Percentiles rank a stretch among this genome's conserved stretches.
phyloP scores from a whole-genome alignment of 2,329 filamentous ascomycete genomes.

The Cordyceps militaris region DNA sequence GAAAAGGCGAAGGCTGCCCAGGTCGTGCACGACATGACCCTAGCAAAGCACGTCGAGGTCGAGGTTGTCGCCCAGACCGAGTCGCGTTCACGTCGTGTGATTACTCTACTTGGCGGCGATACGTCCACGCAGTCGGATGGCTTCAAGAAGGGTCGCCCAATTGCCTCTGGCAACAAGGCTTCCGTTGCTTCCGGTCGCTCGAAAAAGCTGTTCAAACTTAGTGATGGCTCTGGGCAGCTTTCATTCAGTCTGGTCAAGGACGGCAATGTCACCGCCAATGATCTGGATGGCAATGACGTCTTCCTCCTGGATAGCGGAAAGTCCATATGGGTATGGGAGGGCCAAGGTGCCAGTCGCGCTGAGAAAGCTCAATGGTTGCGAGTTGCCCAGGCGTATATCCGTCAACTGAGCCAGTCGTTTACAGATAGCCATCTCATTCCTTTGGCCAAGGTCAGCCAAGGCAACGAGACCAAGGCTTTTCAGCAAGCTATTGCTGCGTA shows the following conservation, averaged over 20 bases:
- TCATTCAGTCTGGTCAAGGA: conserved; percentile 53
- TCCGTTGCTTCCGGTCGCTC: conserved; percentile 18
- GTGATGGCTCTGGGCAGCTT: conserved; percentile 51
- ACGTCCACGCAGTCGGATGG: conserved; percentile 30
- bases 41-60: conserved; percentile 57
- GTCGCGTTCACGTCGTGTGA: conserved; percentile 44
- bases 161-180: conserved; percentile 23
- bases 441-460: conserved; percentile 51
- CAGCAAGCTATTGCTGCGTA: conserved; percentile 35
- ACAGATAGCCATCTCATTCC: conserved; percentile 38
- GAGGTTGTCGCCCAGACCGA: conserved; percentile 59
- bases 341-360: conserved; percentile 45
- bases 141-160: conserved; percentile 37
- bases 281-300: conserved; percentile 53
- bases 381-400: conserved; percentile 50
- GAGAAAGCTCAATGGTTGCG: conserved; percentile 57
- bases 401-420: conserved; percentile 28
- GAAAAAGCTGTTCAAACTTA: conserved; percentile 53
- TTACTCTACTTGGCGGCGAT: conserved; percentile 48
- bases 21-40: conserved; percentile 57
- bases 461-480: conserved; percentile 48
- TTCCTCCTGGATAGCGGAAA: conserved; percentile 55
- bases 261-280: conserved; percentile 37
- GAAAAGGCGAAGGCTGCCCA: conserved; percentile 63
- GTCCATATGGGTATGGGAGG: conserved; percentile 61